Conservation (phyloP, 83 land plant species). For the Larix sibirica region DNA sequence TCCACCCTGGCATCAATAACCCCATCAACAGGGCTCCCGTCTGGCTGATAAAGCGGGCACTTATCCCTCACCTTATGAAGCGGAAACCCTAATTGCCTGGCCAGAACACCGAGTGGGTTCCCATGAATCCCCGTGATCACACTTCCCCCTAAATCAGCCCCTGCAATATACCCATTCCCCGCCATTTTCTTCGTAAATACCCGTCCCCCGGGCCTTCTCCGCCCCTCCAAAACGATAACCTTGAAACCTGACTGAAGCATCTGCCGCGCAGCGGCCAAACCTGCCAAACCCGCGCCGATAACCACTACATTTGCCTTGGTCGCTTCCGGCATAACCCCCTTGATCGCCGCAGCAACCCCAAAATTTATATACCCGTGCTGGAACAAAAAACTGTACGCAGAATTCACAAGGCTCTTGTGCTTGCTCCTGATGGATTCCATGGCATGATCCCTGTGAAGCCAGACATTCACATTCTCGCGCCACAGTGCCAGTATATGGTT, state of each 20-base stretch:
- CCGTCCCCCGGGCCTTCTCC: constrained; percentile 90
- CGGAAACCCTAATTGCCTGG: constrained; percentile 78
- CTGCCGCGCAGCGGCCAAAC: constrained; percentile 88
- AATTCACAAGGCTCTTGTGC: constrained; percentile 54
- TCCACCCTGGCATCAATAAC: constrained; percentile 75
- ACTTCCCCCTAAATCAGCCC: constrained; percentile 92
- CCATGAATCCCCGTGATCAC: constrained; percentile 96
- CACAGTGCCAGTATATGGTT: constrained; percentile 86
- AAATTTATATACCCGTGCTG: constrained; percentile 86
- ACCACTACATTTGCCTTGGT: constrained; percentile 49
- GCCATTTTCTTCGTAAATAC: constrained; percentile 77
- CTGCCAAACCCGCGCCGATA: constrained; percentile 90
- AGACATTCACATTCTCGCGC: constrained; percentile 71
- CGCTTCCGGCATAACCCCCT: constrained; percentile 25
- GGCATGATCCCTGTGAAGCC: constrained; percentile 57
- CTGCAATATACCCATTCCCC: constrained; percentile 51
- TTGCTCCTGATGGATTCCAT: constrained; percentile 64
- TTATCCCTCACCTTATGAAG: constrained; percentile 92
- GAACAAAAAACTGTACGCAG: constrained; percentile 61
- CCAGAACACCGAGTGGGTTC: constrained; percentile 90
- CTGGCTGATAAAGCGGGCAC: constrained; percentile 87
- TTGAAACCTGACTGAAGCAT: constrained; percentile 71
- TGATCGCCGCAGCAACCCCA: constrained; percentile 78
- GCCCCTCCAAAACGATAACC: constrained; percentile 77
- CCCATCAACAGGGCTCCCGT: constrained; percentile 58